Conservation (phyloP, 768 basidiomycete species). For the Phallus indusiatus region DNA sequence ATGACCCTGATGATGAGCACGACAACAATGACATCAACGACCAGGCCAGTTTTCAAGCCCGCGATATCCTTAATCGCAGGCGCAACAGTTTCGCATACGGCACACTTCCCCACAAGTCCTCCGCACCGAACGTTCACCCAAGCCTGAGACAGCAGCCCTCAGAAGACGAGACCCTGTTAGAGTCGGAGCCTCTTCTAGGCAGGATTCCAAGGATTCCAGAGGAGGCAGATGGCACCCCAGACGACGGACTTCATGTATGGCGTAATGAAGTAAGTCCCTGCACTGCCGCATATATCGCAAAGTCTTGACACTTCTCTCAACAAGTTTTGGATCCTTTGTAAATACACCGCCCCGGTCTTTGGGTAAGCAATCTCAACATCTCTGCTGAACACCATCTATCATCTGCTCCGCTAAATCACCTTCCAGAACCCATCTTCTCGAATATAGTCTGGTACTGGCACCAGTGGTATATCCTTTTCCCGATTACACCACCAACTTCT, state of each 20-base stretch:
- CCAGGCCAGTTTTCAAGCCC: neutral
- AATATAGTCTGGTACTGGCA: slow-evolving; percentile 4
- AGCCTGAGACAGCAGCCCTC: neutral
- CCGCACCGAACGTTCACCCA: neutral
- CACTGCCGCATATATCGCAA: neutral
- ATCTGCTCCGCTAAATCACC: neutral
- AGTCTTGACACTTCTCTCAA: neutral
- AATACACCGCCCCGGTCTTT: slow-evolving; percentile 8
- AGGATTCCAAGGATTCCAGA: slow-evolving; percentile 4
- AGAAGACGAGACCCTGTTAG: neutral
- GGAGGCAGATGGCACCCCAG: neutral
- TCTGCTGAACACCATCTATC: neutral
- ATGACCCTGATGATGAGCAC: neutral
- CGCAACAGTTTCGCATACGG: neutral
- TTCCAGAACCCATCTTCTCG: slow-evolving; percentile 2
- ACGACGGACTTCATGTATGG: neutral
- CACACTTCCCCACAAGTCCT: neutral
- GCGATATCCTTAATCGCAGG: neutral
- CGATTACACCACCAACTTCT: neutral
- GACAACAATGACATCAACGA: neutral
- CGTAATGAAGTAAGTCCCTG: neutral
- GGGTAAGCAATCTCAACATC: neutral
- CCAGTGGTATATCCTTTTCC: neutral
- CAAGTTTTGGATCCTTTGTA: slow-evolving; percentile 6
- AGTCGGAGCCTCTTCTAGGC: slow-evolving; percentile 3